These are phyloP conservation scores for Eimeria acervulina DNA, from an alignment of 169 alveolate species.

Conservation along the genomic window DNA sequence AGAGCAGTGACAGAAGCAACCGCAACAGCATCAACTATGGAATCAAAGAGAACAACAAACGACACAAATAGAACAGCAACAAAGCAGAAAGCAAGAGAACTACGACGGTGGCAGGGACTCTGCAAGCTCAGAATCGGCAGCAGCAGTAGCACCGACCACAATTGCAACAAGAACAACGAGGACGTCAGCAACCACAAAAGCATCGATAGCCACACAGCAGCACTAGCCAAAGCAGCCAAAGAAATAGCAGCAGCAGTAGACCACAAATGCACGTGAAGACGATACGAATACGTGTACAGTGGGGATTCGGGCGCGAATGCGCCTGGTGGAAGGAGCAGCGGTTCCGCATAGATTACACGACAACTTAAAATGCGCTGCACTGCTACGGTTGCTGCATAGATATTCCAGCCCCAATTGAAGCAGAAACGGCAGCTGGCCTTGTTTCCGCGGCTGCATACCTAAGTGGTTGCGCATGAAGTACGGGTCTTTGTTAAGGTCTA, in stretches of 20 bases:
- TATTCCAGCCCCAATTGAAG: not conserved
- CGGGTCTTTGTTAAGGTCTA: slow-evolving; percentile 98
- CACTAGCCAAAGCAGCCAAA: not conserved
- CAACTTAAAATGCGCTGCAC: not conserved
- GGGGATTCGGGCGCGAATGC: not conserved
- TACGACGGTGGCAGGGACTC: not conserved
- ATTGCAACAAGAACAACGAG: not conserved
- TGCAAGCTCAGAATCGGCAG: not conserved
- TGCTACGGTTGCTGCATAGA: not conserved
- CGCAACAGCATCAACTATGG: not conserved
- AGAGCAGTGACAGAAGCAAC: not conserved
- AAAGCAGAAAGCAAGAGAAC: not conserved
- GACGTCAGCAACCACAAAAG: not conserved
- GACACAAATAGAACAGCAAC: not conserved
- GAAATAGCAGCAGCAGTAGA: not conserved
- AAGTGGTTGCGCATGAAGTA: slow-evolving; percentile 98
- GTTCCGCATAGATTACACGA: not conserved
- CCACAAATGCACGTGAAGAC: not conserved
- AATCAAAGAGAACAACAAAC: not conserved
- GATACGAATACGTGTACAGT: not conserved
- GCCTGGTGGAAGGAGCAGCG: not conserved
- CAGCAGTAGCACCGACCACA: not conserved
- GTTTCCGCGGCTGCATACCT: slow-evolving; percentile 86
- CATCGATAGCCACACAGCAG: not conserved
- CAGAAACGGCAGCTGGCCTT: slow-evolving; percentile 14